phyloP scores from a whole-genome alignment of 768 basidiomycete genomes.

The Hypsizygus marmoreus region DNA sequence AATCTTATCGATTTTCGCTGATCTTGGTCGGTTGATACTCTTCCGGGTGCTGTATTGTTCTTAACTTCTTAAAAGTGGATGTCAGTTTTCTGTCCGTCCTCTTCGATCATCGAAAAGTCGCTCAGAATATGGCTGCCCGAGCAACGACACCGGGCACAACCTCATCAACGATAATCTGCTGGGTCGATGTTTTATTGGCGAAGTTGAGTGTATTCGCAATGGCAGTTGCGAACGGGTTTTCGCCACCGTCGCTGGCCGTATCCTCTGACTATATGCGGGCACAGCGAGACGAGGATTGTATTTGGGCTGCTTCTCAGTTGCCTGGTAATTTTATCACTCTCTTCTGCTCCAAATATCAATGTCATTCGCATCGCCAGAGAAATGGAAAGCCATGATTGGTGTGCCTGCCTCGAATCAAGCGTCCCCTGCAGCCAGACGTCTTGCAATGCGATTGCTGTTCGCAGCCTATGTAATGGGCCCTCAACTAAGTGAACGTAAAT shows the following conservation, averaged over 20 bases:
- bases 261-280: constrained; percentile 29
- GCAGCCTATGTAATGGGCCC: constrained; percentile 55
- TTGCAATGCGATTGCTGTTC: constrained; percentile 58
- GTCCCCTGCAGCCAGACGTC: constrained; percentile 63
- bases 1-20: constrained; percentile 13
- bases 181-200: constrained; percentile 64
- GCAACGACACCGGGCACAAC: constrained; percentile 23
- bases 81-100: constrained; percentile 37
- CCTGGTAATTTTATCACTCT: constrained; percentile 46
- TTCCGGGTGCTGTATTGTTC: constrained; percentile 12
- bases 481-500: constrained; percentile 30
- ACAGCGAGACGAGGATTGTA: constrained; percentile 50
- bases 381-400: constrained; percentile 49
- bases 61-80: constrained; percentile 24
- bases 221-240: constrained; percentile 20
- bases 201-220: constrained; percentile 45
- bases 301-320: constrained; percentile 67
- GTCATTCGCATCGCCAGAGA: constrained; percentile 38
- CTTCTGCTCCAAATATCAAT: background rate
- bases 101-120: constrained; percentile 53
- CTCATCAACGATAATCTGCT: constrained; percentile 49
- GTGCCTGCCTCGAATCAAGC: constrained; percentile 47
- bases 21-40: constrained; percentile 25
- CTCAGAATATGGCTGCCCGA: constrained; percentile 44
- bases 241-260: constrained; percentile 25